These are phyloP conservation scores for Vicia sativa DNA, from an alignment of 306 rosid species.

Conservation along the genomic window DNA sequence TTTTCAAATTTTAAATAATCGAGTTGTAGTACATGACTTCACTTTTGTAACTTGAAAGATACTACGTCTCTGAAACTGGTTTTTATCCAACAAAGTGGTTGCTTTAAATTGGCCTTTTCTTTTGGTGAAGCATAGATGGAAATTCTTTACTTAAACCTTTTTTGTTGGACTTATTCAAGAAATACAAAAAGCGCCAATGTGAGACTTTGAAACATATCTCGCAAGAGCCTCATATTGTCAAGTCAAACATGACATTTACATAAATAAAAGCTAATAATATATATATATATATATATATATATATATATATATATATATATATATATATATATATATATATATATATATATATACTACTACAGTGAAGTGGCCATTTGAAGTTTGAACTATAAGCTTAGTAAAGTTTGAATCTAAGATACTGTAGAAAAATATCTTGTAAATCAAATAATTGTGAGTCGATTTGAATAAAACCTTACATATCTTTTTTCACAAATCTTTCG, in stretches of 20 bases:
- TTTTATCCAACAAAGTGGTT: constrained; percentile 26
- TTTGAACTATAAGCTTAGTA: not conserved
- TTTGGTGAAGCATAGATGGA: not conserved
- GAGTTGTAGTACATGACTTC: not conserved
- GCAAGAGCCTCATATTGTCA: constrained; percentile 24
- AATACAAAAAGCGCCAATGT: constrained; percentile 7
- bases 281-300: too few species aligned
- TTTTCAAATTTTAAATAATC: constrained; percentile 38
- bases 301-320: too few species aligned
- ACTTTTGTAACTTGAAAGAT: constrained; percentile 19
- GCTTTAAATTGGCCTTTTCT: constrained; percentile 1
- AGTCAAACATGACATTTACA: not conserved
- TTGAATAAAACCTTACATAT: not conserved
- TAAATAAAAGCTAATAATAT: too few species aligned
- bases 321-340: too few species aligned
- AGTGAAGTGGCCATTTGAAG: not conserved
- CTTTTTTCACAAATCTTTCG: not conserved
- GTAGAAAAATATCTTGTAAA: not conserved
- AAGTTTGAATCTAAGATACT: not conserved
- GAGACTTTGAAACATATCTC: constrained; percentile 20
- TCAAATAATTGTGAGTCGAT: not conserved
- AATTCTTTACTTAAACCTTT: not conserved
- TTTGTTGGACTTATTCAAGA: constrained; percentile 18
- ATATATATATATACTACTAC: too few species aligned
- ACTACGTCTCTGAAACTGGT: constrained; percentile 13